Conservation (phyloP, 768 basidiomycete species). For the Leccinum aurantiacum region DNA sequence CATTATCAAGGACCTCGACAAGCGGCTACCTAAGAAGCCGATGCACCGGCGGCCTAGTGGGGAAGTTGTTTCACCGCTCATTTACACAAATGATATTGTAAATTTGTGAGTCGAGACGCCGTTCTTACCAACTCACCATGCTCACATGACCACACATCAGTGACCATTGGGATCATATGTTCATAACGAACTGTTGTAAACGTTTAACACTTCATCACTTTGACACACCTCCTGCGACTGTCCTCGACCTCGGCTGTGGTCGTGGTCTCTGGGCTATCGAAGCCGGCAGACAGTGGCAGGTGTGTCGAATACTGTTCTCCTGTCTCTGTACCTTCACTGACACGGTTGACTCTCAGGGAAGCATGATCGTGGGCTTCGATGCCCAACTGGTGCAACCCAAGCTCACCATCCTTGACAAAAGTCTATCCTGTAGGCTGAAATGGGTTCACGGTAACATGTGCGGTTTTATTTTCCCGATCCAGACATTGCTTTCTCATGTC, state of each 20-base stretch:
- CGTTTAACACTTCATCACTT: conserved; percentile 57
- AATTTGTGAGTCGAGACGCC: conserved; percentile 48
- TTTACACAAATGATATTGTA: conserved; percentile 47
- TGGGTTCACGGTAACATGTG: conserved; percentile 75
- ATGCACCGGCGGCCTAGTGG: conserved; percentile 46
- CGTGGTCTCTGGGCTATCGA: conserved; percentile 70
- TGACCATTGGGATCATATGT: conserved; percentile 73
- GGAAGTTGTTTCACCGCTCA: conserved; percentile 56
- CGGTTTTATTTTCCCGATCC: conserved; percentile 17
- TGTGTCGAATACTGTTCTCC: conserved; percentile 31
- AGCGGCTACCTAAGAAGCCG: conserved; percentile 40
- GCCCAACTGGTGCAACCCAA: conserved; percentile 54
- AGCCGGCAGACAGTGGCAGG: conserved; percentile 67
- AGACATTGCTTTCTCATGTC: conserved; percentile 8
- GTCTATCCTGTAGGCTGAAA: conserved; percentile 49
- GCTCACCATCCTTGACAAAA: conserved; percentile 35
- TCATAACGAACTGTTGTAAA: conserved; percentile 48
- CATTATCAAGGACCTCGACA: conserved; percentile 45
- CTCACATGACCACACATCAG: conserved; percentile 35
- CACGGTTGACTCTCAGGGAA: conserved; percentile 39
- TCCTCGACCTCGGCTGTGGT: conserved; percentile 74
- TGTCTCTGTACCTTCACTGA: neutral
- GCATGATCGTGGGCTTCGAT: conserved; percentile 61
- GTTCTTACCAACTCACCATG: neutral
- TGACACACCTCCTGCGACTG: conserved; percentile 44